Evolutionary conservation across 768 basidiomycete species (phyloP).

Genomic region (Leccinum variicolor): DNA sequence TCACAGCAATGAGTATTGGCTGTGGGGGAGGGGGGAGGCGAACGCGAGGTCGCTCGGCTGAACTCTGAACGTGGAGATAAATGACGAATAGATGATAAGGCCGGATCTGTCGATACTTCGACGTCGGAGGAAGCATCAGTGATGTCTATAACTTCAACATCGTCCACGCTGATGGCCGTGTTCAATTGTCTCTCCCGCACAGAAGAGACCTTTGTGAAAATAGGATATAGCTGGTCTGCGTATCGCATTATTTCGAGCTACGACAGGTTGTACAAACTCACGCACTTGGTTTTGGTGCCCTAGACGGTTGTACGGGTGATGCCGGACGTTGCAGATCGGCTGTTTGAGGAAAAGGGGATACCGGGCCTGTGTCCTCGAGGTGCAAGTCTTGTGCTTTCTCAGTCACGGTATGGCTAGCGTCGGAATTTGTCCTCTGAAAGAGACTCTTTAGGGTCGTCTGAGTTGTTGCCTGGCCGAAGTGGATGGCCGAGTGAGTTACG

Average conservation of each 20-base stretch:
- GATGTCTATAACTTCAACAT: slow-evolving; percentile 18
- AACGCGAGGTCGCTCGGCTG: slow-evolving; percentile 5
- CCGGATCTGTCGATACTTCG: slow-evolving; percentile 14
- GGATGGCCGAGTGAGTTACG: slow-evolving; percentile 6
- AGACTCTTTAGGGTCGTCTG: slow-evolving; percentile 29
- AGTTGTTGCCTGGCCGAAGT: slow-evolving; percentile 8
- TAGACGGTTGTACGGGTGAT: not conserved
- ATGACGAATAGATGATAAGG: slow-evolving; percentile 3
- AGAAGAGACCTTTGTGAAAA: slow-evolving; percentile 18
- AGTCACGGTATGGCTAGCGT: not conserved
- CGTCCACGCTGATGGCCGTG: slow-evolving; percentile 12
- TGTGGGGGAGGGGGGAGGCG: slow-evolving; percentile 2
- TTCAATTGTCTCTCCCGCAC: slow-evolving; percentile 1
- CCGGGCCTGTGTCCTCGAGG: not conserved
- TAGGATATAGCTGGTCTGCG: slow-evolving; percentile 25
- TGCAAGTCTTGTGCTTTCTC: not conserved
- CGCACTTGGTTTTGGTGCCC: slow-evolving; percentile 19
- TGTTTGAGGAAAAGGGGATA: not conserved
- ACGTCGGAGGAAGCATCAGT: slow-evolving; percentile 14
- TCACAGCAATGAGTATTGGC: not conserved
- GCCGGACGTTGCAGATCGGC: not conserved
- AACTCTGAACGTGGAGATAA: slow-evolving; percentile 10
- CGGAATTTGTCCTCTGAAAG: slow-evolving; percentile 18
- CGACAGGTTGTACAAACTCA: not conserved
- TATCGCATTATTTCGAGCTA: not conserved